Base-by-base conservation (phyloP, 148 eudicot species). In the Nepenthes mirabilis region DNA sequence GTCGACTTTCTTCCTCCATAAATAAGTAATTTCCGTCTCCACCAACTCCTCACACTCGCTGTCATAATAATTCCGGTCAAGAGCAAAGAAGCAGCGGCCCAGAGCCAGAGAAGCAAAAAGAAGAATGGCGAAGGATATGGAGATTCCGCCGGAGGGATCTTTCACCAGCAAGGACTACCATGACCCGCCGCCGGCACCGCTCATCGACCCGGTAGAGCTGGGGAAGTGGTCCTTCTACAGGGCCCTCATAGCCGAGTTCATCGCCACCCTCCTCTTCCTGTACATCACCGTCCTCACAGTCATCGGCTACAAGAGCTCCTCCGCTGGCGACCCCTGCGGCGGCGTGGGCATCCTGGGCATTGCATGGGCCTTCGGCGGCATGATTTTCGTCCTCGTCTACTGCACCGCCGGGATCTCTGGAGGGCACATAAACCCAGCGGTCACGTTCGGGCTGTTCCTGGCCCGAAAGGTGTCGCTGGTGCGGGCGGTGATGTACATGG, bases 311-410 rank as follows among this genome's bases (percentile, higher is more conserved):
- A 56, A 6, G 3, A 62, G 50, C 55, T 54, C 34, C 56, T 62
- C 45, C 47, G 62, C 47, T 47, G 3, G 48, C 23, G 66, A 62
- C 45, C 51, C 49, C 4, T 69, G 72, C 34, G 53, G 61, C 23
- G 72, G 72, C 36, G 72, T 69, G 34, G 72, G 72, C 6, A 50
- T 62, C 59, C 57, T 69, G 47, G 72, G 72, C n/a, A 69, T 69
- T 35, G 66, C 72, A 14, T 69, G 72, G 72, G 72, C 72, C 34
- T 69, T 69, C n/a, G 72, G 72, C 33, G 72, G 72, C 60, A 68
- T 68, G 72, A 68, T 68, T 50, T 68, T 68, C 61, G 60, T 68
- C 61, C 72, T 68, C 57, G 72, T 69, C 48, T 69, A 69, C 60
- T 69, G 72, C 52, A 69, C 72, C 53, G 72, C 72, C 14, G 72